Evolutionary conservation across 176 grass and related monocot genomes (phyloP).

Genomic region (Cenchrus fungigraminus): DNA sequence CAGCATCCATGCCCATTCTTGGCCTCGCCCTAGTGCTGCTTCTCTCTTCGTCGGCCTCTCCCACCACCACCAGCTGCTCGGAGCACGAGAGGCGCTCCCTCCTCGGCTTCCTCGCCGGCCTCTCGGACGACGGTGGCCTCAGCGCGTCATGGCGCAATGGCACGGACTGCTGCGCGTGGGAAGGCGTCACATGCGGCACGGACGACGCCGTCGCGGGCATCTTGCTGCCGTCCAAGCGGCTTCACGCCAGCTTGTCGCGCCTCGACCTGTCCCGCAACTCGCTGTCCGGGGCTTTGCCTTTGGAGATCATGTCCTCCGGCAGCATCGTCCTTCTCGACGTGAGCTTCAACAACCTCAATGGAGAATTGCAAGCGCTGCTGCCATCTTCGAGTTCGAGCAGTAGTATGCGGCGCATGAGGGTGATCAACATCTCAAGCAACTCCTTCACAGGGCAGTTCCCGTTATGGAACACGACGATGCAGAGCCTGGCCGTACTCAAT

Average conservation of each 20-base stretch:
- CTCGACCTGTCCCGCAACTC: slow-evolving; percentile 40
- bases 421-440: not conserved
- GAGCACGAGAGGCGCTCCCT: slow-evolving; percentile 33
- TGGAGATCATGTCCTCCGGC: not conserved
- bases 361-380: not conserved
- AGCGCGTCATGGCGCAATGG: not conserved
- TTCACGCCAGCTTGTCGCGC: not conserved
- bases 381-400: too few species aligned
- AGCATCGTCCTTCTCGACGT: not conserved
- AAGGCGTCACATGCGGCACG: not conserved
- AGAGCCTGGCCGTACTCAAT: too few species aligned
- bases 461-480: too few species aligned
- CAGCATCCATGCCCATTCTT: too few species aligned
- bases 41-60: not conserved
- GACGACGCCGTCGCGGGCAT: not conserved
- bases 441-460: not conserved
- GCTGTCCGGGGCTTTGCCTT: not conserved
- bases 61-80: not conserved
- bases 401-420: too few species aligned
- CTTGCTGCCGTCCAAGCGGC: slow-evolving; percentile 2
- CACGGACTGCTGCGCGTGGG: slow-evolving; percentile 20
- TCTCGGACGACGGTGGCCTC: not conserved
- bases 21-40: not conserved
- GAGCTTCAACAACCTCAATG: not conserved
- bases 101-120: slow-evolving; percentile 30